Conservation (phyloP, 2,329 filamentous ascomycete species). For the Rachicladosporium sp. region DNA sequence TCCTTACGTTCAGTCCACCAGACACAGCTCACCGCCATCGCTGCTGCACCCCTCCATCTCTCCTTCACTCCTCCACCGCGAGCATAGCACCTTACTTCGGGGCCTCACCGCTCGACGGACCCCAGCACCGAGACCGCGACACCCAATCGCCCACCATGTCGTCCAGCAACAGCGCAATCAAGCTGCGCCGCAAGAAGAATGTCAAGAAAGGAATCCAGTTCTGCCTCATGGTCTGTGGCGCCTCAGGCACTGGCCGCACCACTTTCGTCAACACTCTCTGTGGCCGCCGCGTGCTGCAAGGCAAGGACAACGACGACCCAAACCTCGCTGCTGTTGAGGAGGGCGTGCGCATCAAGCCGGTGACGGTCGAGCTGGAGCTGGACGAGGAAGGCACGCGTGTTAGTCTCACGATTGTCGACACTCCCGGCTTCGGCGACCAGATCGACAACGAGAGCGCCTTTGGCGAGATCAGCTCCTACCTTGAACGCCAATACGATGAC, state of each 20-base stretch:
- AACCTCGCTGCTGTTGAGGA: slow-evolving; percentile 84
- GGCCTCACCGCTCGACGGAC: neutral
- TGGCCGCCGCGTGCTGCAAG: slow-evolving; percentile 77
- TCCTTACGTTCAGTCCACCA: no score
- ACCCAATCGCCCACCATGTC: slow-evolving; percentile 16
- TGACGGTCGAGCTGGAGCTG: slow-evolving; percentile 91
- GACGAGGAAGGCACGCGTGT: slow-evolving; percentile 98
- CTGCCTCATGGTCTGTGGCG: slow-evolving; percentile 99
- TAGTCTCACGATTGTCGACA: slow-evolving; percentile 96
- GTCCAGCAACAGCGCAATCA: slow-evolving; percentile 41
- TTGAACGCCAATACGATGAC: slow-evolving; percentile 98
- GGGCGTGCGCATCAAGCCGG: slow-evolving; percentile 94
- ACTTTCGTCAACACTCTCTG: slow-evolving; percentile 99
- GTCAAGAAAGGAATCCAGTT: slow-evolving; percentile 99
- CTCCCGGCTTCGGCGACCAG: slow-evolving; percentile 94
- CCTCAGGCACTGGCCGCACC: slow-evolving; percentile 93
- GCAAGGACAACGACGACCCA: slow-evolving; percentile 89
- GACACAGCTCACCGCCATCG: no score
- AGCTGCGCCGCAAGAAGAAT: slow-evolving; percentile 99
- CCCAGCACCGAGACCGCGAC: slow-evolving; percentile 2
- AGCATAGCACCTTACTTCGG: neutral
- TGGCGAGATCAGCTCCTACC: slow-evolving; percentile 92
- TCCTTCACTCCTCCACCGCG: slow-evolving; percentile 1
- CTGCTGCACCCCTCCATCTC: neutral
- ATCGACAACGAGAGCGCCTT: slow-evolving; percentile 97